Evolutionary conservation across 2,329 filamentous ascomycete genomes (phyloP), one percentile per base, ranked within the genome.

Genomic region (Paecilomyces fulvus): DNA sequence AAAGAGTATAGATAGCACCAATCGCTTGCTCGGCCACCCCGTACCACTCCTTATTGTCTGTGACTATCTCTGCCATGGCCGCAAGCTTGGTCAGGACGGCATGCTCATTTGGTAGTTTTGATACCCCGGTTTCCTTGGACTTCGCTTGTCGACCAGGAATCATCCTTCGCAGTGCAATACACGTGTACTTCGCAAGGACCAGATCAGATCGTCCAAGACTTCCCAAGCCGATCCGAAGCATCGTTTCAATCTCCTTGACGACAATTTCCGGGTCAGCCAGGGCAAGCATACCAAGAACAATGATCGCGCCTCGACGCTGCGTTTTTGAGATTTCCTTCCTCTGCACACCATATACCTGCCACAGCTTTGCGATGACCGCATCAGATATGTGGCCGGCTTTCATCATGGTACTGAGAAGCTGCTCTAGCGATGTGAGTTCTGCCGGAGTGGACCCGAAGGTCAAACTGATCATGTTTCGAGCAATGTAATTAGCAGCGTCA

Each of bases 401-500:
- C 90, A 96, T 96, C 94, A 99, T 99, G 0, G 91, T 97, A 60
- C 89, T 90, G 6, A 99, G 80, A 3, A 99, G 80, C 73, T 99
- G 94, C 73, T 99, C 94, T 8, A 99, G 80, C 51, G 91, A 97
- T 0, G 94, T 99, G 55, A 99, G 78, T 70, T 99, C 94, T 0
- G 95, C 94, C 0, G 92, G 90, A 0, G 92, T 95, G 1, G 92
- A 92, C 28, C 92, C 92, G 71, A 96, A 97, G 0, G 94, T 99
- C 67, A 99, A 77, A 79, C 92, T 96, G 73, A 97, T 97, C 92
- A 99, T 99, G 74, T 97, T 99, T 60, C 92, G 85, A 25, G 92
- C 92, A 66, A 99, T 88, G 69, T 95, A 99, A 71, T 95, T 96
- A 51, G 94, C 92, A 2, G 92, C 86, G 67, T 96, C 92, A 63